Conservation (phyloP, 371 early-diverging fungal genomes). For the Mucor mucedo region DNA sequence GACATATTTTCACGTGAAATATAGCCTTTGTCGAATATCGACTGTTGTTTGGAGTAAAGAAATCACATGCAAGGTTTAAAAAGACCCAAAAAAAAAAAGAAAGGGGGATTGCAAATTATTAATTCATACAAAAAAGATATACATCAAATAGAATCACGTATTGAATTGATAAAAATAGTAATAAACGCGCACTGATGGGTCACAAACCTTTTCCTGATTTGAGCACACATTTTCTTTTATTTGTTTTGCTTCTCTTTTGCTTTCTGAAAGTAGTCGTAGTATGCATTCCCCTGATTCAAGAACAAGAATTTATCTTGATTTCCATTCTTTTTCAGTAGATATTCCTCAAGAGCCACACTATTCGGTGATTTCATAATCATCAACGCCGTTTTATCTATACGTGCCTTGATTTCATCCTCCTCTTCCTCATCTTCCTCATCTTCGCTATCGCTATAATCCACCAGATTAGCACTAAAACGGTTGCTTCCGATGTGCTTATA, state of each 20-base stretch:
- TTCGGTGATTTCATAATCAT: too few relatives aligned
- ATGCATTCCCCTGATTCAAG: too few relatives aligned
- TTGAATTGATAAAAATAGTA: not conserved
- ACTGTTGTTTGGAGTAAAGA: not conserved
- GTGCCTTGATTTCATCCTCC: not conserved
- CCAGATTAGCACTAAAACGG: not conserved
- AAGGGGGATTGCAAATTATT: not conserved
- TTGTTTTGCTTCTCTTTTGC: too few relatives aligned
- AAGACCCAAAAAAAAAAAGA: too few relatives aligned
- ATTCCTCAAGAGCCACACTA: too few relatives aligned
- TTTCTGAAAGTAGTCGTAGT: too few relatives aligned
- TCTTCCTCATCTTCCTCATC: not conserved
- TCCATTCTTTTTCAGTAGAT: too few relatives aligned
- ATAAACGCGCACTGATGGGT: not conserved
- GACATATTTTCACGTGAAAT: conserved; percentile 33
- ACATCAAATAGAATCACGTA: too few relatives aligned
- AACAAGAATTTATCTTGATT: too few relatives aligned
- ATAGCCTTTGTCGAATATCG: not conserved
- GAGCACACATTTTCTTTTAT: not conserved
- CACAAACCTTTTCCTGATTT: not conserved
- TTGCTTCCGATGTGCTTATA: not conserved
- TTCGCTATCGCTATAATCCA: conserved; percentile 3
- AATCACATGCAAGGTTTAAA: conserved; percentile 1
- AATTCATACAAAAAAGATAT: not conserved
- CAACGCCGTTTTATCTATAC: too few relatives aligned